A percentile compares a stretch with the other conserved stretches of the same genome.
Conservation (phyloP, 331 rosid species). For the Saraca asoca region DNA sequence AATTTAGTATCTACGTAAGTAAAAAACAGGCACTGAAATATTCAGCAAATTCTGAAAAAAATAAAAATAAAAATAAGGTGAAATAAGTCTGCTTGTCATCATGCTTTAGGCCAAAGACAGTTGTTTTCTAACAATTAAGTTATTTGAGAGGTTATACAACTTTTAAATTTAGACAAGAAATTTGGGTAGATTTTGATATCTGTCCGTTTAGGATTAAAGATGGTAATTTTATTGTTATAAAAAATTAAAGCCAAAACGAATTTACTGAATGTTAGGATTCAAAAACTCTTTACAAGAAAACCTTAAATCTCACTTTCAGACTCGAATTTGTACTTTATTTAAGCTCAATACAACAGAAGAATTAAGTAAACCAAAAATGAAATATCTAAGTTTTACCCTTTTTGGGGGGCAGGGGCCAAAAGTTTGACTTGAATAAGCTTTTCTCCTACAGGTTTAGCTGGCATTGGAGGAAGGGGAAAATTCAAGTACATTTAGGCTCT, state of each 20-base stretch:
- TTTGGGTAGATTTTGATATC: not conserved
- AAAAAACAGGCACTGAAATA: constrained; percentile 4
- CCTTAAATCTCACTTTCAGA: too few species aligned
- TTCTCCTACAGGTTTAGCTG: not conserved
- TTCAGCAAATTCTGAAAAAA: too few species aligned
- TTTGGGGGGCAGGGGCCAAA: too few species aligned
- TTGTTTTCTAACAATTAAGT: not conserved
- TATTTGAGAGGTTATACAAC: not conserved
- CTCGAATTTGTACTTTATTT: constrained; percentile 12
- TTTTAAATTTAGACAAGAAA: not conserved
- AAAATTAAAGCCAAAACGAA: too few species aligned
- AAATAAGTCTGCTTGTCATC: not conserved
- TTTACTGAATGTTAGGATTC: too few species aligned
- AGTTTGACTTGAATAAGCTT: constrained; percentile 1
- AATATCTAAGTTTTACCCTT: not conserved
- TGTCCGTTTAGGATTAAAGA: not conserved
- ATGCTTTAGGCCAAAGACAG: not conserved
- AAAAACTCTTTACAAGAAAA: not conserved
- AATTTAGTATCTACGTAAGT: not conserved
- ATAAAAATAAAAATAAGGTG: not conserved
- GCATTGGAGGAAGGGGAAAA: not conserved
- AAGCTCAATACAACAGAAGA: not conserved
- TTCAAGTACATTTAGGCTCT: not conserved
- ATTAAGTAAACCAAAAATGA: constrained; percentile 11
- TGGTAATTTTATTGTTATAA: not conserved